Conservation (phyloP, 345 rosid species). For the Citrus sp. region DNA sequence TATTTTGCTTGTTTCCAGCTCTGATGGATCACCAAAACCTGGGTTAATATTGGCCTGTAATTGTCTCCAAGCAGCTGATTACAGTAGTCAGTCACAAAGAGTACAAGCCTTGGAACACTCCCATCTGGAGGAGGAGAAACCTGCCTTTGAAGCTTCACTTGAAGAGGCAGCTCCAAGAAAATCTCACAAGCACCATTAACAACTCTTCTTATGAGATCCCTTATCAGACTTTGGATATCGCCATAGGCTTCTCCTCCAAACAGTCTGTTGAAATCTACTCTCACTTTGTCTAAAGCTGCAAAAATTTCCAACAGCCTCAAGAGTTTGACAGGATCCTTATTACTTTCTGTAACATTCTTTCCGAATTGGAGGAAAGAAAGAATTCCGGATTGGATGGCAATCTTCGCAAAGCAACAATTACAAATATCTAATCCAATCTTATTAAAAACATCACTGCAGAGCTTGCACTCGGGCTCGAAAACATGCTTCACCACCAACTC, state of each 20-base stretch:
- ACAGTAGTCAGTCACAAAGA: slow-evolving; percentile 64
- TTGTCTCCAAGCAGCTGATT: slow-evolving; percentile 49
- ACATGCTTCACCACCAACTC: slow-evolving; percentile 47
- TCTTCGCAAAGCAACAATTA: slow-evolving; percentile 44
- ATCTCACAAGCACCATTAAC: slow-evolving; percentile 58
- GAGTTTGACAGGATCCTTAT: slow-evolving; percentile 60
- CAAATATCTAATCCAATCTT: slow-evolving; percentile 30
- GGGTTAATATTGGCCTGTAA: slow-evolving; percentile 47
- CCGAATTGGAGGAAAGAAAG: slow-evolving; percentile 52
- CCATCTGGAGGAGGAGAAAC: slow-evolving; percentile 52
- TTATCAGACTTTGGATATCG: slow-evolving; percentile 52
- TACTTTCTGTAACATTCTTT: slow-evolving; percentile 47
- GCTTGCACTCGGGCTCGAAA: slow-evolving; percentile 41
- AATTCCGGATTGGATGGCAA: slow-evolving; percentile 50
- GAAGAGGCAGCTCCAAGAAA: slow-evolving; percentile 68
- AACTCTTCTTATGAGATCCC: slow-evolving; percentile 55
- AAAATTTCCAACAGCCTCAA: slow-evolving; percentile 64
- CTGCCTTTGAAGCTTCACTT: slow-evolving; percentile 63
- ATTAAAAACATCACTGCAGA: slow-evolving; percentile 46
- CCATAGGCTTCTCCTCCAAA: slow-evolving; percentile 50
- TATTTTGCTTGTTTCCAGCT: slow-evolving; percentile 63
- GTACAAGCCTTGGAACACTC: slow-evolving; percentile 57
- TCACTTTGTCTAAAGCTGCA: slow-evolving; percentile 46
- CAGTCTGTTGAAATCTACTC: slow-evolving; percentile 60
- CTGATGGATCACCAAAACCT: slow-evolving; percentile 51